Conservation (phyloP, 805 yeast genomes). For the Spathaspora sp. region DNA sequence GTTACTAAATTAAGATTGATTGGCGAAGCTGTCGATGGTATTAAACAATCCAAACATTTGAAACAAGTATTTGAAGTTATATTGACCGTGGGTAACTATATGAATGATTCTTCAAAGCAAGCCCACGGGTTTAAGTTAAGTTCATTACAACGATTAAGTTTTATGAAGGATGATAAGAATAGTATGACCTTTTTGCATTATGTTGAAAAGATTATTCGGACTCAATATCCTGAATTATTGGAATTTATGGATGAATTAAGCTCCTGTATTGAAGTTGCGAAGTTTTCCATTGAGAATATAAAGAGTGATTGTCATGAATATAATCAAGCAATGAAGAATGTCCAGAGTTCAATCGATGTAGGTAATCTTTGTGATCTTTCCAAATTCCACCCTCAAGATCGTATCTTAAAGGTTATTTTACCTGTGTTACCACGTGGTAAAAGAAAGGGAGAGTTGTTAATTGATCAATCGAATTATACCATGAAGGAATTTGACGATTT, state of each 20-base stretch:
- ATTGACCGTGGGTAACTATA: constrained; percentile 71
- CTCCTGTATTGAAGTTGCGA: constrained; percentile 51
- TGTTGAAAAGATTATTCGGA: constrained; percentile 64
- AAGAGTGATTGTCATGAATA: constrained; percentile 58
- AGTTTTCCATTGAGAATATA: constrained; percentile 60
- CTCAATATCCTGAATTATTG: constrained; percentile 61
- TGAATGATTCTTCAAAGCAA: constrained; percentile 68
- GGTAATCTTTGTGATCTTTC: constrained; percentile 65
- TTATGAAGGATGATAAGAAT: constrained; percentile 68
- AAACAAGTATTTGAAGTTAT: constrained; percentile 61
- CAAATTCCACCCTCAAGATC: constrained; percentile 65
- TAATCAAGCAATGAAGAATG: constrained; percentile 45
- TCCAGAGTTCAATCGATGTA: constrained; percentile 49
- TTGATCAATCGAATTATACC: constrained; percentile 49
- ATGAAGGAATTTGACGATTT: constrained; percentile 51
- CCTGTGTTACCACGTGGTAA: constrained; percentile 55
- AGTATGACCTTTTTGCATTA: constrained; percentile 71
- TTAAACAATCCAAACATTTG: constrained; percentile 51
- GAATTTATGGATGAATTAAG: constrained; percentile 58
- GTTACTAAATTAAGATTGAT: constrained; percentile 50
- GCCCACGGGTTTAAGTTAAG: constrained; percentile 70
- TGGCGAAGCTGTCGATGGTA: constrained; percentile 55
- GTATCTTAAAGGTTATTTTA: constrained; percentile 49
- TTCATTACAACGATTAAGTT: constrained; percentile 65
- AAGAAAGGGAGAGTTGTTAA: constrained; percentile 46